A percentile compares a stretch with the other conserved stretches of the same genome.
Evolutionary conservation across 2,329 filamentous ascomycete species (phyloP).

Genomic region (Plenodomus biglobosus): DNA sequence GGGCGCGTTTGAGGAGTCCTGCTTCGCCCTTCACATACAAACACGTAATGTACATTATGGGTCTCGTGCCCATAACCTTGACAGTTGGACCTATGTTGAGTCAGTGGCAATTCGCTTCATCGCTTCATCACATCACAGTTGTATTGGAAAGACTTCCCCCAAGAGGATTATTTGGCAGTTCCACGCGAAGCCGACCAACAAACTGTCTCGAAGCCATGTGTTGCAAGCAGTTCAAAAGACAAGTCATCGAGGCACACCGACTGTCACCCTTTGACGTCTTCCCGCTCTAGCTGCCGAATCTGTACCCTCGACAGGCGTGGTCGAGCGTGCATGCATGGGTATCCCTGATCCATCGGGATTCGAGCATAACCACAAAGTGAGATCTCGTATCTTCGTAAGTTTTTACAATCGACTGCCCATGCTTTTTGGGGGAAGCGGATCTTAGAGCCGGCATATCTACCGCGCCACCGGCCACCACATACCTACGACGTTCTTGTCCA

Average conservation of each 20-base stretch:
- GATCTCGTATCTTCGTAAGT: conserved; percentile 19
- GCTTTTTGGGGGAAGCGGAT: conserved; percentile 37
- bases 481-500: conserved; percentile 8
- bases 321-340: conserved; percentile 5
- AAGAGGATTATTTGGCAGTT: conserved; percentile 6
- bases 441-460: not conserved
- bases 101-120: not conserved
- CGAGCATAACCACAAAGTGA: conserved; percentile 3
- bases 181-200: conserved; percentile 7
- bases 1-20: not conserved
- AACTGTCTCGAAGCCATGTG: conserved; percentile 6
- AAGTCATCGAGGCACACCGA: not conserved
- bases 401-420: conserved; percentile 15
- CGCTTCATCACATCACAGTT: not conserved
- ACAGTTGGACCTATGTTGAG: not conserved
- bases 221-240: conserved; percentile 5
- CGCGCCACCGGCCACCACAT: not conserved
- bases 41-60: not conserved
- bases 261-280: conserved; percentile 3
- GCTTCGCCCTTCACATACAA: too few species aligned
- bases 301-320: conserved; percentile 6
- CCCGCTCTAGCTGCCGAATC: conserved; percentile 15
- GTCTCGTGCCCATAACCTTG: not conserved
- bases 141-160: conserved; percentile 4
- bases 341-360: conserved; percentile 9